phyloP scores from a whole-genome alignment of 2,329 filamentous ascomycete genomes.

The Blumeria hordei region DNA sequence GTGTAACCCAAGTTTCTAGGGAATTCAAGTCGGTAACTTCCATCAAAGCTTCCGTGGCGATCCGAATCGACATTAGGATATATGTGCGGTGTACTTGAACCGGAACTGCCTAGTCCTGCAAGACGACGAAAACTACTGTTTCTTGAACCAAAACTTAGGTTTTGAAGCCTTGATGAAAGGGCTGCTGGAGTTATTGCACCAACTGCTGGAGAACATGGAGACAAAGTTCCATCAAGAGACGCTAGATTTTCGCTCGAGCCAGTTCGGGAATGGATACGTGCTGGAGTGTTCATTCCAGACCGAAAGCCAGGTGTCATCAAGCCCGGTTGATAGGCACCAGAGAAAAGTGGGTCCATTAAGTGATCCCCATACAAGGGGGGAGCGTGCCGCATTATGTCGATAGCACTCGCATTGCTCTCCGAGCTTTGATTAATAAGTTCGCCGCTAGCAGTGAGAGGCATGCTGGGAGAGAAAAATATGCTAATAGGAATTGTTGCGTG shows the following conservation, averaged over 20 bases:
- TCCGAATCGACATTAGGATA: conserved; percentile 2
- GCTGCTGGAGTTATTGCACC: conserved; percentile 24
- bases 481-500: conserved; percentile 76
- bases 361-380: conserved; percentile 89
- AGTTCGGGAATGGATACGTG: conserved; percentile 44
- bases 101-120: conserved; percentile 11
- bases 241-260: conserved; percentile 64
- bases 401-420: conserved; percentile 19
- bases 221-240: conserved; percentile 25
- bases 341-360: conserved; percentile 71
- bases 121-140: conserved; percentile 13
- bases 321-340: conserved; percentile 59
- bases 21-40: conserved; percentile 5
- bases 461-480: conserved; percentile 86
- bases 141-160: conserved; percentile 32
- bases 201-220: conserved; percentile 4
- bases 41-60: conserved; percentile 5
- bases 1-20: conserved; percentile 3
- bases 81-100: conserved; percentile 14
- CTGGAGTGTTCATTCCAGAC: conserved; percentile 62
- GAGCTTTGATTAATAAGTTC: conserved; percentile 43
- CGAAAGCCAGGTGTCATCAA: conserved; percentile 50
- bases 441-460: conserved; percentile 71
- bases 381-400: conserved; percentile 35
- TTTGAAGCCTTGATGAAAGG: conserved; percentile 43